Evolutionary conservation across 495 filamentous ascomycete genomes (phyloP), one percentile per base, ranked within the genome.

Genomic region (Trichocladium uniseriatum): DNA sequence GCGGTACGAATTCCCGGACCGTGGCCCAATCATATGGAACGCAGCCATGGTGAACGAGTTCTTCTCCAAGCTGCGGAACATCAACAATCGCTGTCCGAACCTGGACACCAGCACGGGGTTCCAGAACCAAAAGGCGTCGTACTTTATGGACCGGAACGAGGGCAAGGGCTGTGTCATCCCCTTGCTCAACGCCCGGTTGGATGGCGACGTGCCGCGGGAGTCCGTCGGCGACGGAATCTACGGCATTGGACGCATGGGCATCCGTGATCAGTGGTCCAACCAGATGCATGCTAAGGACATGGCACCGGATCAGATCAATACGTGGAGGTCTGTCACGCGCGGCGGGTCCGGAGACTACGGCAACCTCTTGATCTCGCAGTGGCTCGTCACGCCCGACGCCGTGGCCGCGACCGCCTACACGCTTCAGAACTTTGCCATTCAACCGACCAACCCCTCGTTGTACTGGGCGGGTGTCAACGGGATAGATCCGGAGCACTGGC

Each of bases 401-500:
- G 4, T 60, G 38, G 51, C 53, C 6, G 37, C 53, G 14, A 54
- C 53, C 0, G 47, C 48, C 0, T 51, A 47, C 20, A 20, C 42
- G 9, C 44, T 60, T 14, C 47, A 61, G 21, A 31, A 13, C n/a
- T 51, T 61, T 22, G 54, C 52, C 22, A 53, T 57, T 6, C 39
- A 58, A 28, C 51, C 52, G 35, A 53, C 55, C 2, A 61, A 61
- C 45, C 58, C 58, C 0, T 40, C 58, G 40, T 45, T 61, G 7
- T 61, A 61, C 48, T 61, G 48, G 48, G 44, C 45, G 6, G 58
- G 58, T 7, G 55, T 61, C 20, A 58, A 53, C 45, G 43, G 52
- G 15, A 61, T 61, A 37, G 46, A 38, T 19, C 58, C 58, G 34
- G 39, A 55, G 45, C 45, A 46, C 24, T 61, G 44, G 41, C 58